Evolutionary conservation across 495 filamentous ascomycete genomes (phyloP), one percentile per base, ranked within the genome.

Genomic region (Mytilinidion resinicola): DNA sequence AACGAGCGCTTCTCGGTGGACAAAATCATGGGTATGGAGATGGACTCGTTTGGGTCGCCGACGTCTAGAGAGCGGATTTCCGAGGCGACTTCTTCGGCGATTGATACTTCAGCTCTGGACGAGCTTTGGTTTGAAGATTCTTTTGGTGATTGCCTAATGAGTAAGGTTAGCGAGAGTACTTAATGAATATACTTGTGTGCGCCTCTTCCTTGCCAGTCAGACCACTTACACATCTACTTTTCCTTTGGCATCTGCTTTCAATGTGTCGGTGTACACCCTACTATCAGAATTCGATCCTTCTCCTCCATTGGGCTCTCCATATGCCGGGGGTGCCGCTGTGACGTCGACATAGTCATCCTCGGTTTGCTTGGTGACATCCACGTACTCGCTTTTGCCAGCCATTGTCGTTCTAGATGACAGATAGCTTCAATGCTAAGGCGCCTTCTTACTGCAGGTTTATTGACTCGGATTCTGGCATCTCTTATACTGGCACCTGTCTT

Each of bases 11-110:
- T 65, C 21, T 61, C 58, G 14, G 41, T 48, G 14, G 20, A 51
- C 11, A 47, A 51, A 25, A 65, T 56, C 58, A 65, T 61, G 9
- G 63, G 63, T 1, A 65, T 58, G n/a, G 38, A 30, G 10, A 62
- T 62, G 17, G 30, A 39, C 37, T 65, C 63, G 19, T 59, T 50
- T 10, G 59, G 59, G 46, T 64, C 57, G 52, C 62, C 62, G 9
- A 57, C 39, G 14, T n/a, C n/a, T 8, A 63, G 43, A 8, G 55
- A 14, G 42, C 56, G 55, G 11, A 63, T 42, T 14, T 63, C 55
- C 30, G 15, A 39, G 1, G 11, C 25, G 0, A 63, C 55, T 9
- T 51, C 42, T 33, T 63, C 49, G 19, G 36, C 36, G n/a, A 57
- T 33, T 14, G 48, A 39, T 30, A 30, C 3, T 30, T 30, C 25